Conservation (phyloP, 345 rosid species). For the Aquilaria sinensis region DNA sequence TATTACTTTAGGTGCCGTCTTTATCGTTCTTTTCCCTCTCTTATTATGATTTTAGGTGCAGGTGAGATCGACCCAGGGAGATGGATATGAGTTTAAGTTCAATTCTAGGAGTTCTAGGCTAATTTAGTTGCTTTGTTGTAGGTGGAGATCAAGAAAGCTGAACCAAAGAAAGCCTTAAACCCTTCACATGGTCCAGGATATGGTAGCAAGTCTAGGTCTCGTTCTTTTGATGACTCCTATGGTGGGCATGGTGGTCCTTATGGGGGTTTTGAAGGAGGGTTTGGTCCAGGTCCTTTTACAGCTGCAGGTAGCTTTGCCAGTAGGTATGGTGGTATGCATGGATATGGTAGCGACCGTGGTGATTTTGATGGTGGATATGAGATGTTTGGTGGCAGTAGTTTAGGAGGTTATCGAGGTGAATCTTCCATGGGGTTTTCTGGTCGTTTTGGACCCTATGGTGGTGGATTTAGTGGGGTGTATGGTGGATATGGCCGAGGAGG, state of each 20-base stretch:
- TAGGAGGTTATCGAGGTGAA: slow-evolving; percentile 70
- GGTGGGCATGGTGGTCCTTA: slow-evolving; percentile 52
- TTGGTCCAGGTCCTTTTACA: slow-evolving; percentile 80
- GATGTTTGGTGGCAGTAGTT: slow-evolving; percentile 43
- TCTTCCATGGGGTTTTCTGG: slow-evolving; percentile 86
- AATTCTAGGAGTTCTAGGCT: slow-evolving; percentile 67
- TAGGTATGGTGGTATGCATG: slow-evolving; percentile 66
- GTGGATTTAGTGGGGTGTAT: slow-evolving; percentile 70
- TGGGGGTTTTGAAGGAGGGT: slow-evolving; percentile 78
- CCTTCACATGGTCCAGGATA: slow-evolving; percentile 60
- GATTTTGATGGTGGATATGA: slow-evolving; percentile 79
- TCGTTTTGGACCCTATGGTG: slow-evolving; percentile 78
- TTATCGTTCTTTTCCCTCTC: too few species aligned
- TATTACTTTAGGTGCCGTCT: neutral
- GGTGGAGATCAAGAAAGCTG: slow-evolving; percentile 99
- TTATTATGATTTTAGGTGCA: slow-evolving; percentile 19
- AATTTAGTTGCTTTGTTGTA: slow-evolving; percentile 95
- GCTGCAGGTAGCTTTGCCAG: slow-evolving; percentile 48
- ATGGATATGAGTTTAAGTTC: slow-evolving; percentile 35
- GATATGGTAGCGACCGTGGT: slow-evolving; percentile 55
- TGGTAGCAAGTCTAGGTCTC: slow-evolving; percentile 73
- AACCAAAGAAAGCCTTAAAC: slow-evolving; percentile 97
- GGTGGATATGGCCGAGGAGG: slow-evolving; percentile 61
- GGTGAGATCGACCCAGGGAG: slow-evolving; percentile 29
- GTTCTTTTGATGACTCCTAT: slow-evolving; percentile 57